Base-by-base conservation (phyloP, 176 grass and related monocot genomes). In the Eremochloa ophiuroides region DNA sequence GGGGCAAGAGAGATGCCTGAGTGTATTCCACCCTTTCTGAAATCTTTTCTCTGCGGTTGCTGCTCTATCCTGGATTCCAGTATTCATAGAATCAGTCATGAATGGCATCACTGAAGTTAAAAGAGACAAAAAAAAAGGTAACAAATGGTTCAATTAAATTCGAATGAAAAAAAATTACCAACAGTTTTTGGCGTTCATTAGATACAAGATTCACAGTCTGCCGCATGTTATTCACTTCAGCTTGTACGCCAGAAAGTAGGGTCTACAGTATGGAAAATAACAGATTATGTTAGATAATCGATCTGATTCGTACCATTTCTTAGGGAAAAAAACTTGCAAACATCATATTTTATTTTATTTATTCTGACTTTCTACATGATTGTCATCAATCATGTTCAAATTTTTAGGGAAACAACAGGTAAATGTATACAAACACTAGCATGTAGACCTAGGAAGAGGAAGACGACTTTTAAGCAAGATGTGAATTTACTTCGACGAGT, bases 1-100 rank as follows among this genome's bases (percentile, higher is more conserved):
- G 34, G 15, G 2, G 17, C 0, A 25, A 28, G 2, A 20, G 41
- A 69, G 34, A 73, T 85, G 66, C 88, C 88, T 89, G 58, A 89
- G 88, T n/a, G 83, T 89, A 82, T 89, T 78, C 88, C 88, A 89
- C 15, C 88, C 83, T 86, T 89, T 89, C 16, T 82, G 88, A 82
- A 78, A 89, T 68, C 88, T 86, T 61, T 60, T 89, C 66, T 89
- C 83, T 34, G 88, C 78, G 5, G 73, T 78, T 50, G 66, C 79
- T 16, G 88, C 88, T 82, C 79, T 73, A 82, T 89, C 88, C 88
- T 89, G 83, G 17, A 86, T 67, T 39, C 2, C 72, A 78, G 55
- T 25, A 66, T 33, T n/a, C n/a, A 77, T 77, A 46, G 43, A 35
- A 59, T 47, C 22, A 77, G 55, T 38, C 11, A 38, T 81, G 15